Base-by-base conservation (phyloP, 495 filamentous ascomycete genomes). In the Cairneyella variabilis region DNA sequence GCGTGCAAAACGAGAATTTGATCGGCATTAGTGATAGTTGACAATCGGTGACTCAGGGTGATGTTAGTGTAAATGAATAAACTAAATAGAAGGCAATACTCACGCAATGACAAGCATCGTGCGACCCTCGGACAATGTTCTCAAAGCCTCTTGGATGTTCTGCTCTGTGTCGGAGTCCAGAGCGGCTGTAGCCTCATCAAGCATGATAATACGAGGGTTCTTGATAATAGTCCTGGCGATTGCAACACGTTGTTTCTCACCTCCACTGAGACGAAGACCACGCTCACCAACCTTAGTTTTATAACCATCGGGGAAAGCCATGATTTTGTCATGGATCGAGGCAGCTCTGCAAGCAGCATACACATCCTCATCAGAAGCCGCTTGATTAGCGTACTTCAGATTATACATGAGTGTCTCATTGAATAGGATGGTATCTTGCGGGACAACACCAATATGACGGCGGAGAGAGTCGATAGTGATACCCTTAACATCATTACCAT, bases 351-450 rank as follows among this genome's bases (percentile, higher is more conserved):
- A 97, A 4, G 93, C 93, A n/a, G 83, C 84, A 58, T 80, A 89
- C 2, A 98, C 86, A 26, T 96, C 84, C 58, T 92, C 91, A 54
- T 97, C 88, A 0, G 88, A 86, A 12, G 86, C 92, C 28, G 76
- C 63, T 27, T 87, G 90, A 66, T 95, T 95, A 38, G 95, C 95
- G 65, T 98, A 98, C 68, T 85, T 89, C 49, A 98, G 72, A 61
- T 98, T 98, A 71, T 97, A 81, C 93, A 97, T 96, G 50, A 98
- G 68, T 0, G 87, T 88, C 68, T 97, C 93, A 66, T 98, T 97
- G 79, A 98, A 98, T 44, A 98, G 75, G 10, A 96, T 84, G 1
- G 91, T 96, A 61, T 98, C 93, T 67, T 98, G 93, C 9, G 93
- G 93, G 17, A 98, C 93, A 46, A 98, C 93, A 26, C 93, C 93